Conservation (phyloP, 2,329 filamentous ascomycete genomes). For the Trichophyton schoenleinii region DNA sequence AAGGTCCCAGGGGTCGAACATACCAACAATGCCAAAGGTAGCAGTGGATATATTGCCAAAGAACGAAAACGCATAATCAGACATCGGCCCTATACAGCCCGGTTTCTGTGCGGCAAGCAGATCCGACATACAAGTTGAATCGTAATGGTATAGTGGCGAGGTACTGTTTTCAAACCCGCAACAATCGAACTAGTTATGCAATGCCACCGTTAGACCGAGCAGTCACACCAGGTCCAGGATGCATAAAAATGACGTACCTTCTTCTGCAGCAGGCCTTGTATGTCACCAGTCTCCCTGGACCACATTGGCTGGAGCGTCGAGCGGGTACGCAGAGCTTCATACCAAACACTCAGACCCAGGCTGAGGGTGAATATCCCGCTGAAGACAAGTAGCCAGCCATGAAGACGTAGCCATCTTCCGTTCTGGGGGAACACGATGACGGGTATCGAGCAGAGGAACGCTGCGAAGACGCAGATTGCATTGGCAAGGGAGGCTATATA, state of each 20-base stretch:
- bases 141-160: constrained; percentile 57
- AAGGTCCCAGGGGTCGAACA: constrained; percentile 15
- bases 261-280: constrained; percentile 59
- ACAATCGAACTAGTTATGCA: constrained; percentile 55
- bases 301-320: constrained; percentile 51
- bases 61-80: constrained; percentile 56
- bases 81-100: constrained; percentile 57
- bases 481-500: constrained; percentile 54
- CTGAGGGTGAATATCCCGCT: constrained; percentile 52
- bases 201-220: background rate
- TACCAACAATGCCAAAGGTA: constrained; percentile 65
- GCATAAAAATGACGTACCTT: constrained; percentile 38
- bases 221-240: no score
- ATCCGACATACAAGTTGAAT: constrained; percentile 55
- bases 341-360: constrained; percentile 57
- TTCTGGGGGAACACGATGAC: constrained; percentile 55
- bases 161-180: constrained; percentile 68
- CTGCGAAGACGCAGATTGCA: constrained; percentile 56
- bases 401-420: constrained; percentile 57
- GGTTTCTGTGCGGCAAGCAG: constrained; percentile 56
- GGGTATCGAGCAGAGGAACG: constrained; percentile 57
- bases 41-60: constrained; percentile 67
- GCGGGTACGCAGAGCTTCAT: constrained; percentile 57
- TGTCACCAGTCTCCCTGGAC: constrained; percentile 41
- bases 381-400: constrained; percentile 51